These are phyloP conservation scores for Coprinellus micaceus DNA, from an alignment of 768 basidiomycete species.

Conservation along the genomic window DNA sequence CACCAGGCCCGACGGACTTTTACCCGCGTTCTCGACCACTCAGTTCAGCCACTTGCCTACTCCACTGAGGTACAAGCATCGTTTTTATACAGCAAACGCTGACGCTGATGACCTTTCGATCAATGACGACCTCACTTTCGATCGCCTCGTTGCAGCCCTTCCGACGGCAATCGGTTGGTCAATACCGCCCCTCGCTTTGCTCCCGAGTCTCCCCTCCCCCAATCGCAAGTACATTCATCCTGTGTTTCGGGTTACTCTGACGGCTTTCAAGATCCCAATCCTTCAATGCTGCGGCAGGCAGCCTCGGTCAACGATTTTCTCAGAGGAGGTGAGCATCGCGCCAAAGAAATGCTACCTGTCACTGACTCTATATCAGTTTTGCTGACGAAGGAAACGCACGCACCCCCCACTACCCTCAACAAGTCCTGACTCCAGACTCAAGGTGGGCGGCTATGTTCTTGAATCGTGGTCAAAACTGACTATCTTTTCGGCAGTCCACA, in stretches of 20 bases:
- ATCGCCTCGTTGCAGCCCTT: slow-evolving; percentile 14
- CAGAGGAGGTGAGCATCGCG: slow-evolving; percentile 15
- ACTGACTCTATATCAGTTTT: not conserved
- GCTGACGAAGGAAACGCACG: slow-evolving; percentile 20
- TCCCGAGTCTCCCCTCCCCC: slow-evolving; percentile 15
- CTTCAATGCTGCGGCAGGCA: slow-evolving; percentile 11
- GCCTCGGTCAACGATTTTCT: slow-evolving; percentile 13
- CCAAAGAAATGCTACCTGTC: slow-evolving; percentile 7
- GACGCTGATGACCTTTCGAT: not conserved
- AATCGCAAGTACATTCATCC: not conserved
- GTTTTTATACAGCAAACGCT: not conserved
- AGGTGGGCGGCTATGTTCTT: slow-evolving; percentile 28
- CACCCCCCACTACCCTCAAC: slow-evolving; percentile 23
- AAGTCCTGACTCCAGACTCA: slow-evolving; percentile 45
- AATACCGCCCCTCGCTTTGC: slow-evolving; percentile 4
- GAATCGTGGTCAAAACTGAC: not conserved
- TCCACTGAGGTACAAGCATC: slow-evolving; percentile 28
- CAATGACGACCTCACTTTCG: not conserved
- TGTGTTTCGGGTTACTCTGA: not conserved
- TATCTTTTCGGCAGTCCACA: slow-evolving; percentile 18
- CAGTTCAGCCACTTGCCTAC: slow-evolving; percentile 34
- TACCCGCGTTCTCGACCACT: slow-evolving; percentile 21
- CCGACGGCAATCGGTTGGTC: slow-evolving; percentile 14
- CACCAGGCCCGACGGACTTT: slow-evolving; percentile 13
- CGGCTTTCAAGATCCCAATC: slow-evolving; percentile 12